Conservation (phyloP, 352 stramenopile species). For the Globisporangium alternatum region DNA sequence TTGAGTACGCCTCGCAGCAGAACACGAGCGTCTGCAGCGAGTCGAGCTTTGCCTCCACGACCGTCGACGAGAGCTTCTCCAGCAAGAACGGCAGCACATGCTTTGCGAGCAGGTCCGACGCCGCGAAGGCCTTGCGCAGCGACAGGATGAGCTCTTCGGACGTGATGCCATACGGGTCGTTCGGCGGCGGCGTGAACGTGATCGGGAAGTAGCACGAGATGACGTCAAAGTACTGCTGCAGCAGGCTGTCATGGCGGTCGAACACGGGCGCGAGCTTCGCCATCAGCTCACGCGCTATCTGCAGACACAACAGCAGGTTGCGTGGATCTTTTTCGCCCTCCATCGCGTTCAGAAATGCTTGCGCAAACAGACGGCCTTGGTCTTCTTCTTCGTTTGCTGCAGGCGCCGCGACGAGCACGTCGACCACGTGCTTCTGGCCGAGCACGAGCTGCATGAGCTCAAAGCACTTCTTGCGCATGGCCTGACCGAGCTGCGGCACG, state of each 20-base stretch:
- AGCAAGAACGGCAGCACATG: slow-evolving; percentile 86
- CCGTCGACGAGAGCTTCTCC: slow-evolving; percentile 80
- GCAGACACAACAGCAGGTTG: slow-evolving; percentile 77
- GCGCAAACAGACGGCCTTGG: slow-evolving; percentile 56
- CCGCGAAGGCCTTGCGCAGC: slow-evolving; percentile 74
- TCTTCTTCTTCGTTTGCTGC: slow-evolving; percentile 20
- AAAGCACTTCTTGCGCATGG: slow-evolving; percentile 86
- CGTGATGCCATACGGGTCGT: slow-evolving; percentile 90
- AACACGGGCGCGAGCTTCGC: slow-evolving; percentile 59
- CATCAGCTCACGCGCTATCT: slow-evolving; percentile 66
- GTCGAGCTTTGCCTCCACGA: slow-evolving; percentile 79
- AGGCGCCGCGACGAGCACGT: slow-evolving; percentile 39
- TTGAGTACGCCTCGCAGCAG: slow-evolving; percentile 74
- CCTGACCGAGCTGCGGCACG: slow-evolving; percentile 78
- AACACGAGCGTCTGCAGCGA: slow-evolving; percentile 82
- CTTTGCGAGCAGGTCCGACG: slow-evolving; percentile 71
- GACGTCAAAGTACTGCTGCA: slow-evolving; percentile 88
- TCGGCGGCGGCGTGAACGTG: slow-evolving; percentile 88
- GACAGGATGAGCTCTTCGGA: slow-evolving; percentile 81
- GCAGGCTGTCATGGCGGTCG: slow-evolving; percentile 52
- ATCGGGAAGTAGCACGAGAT: slow-evolving; percentile 92
- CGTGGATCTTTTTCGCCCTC: slow-evolving; percentile 90
- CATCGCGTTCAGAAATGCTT: slow-evolving; percentile 80
- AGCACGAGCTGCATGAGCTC: slow-evolving; percentile 75
- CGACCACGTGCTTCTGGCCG: slow-evolving; percentile 48